Percentiles rank a stretch among this genome's conserved stretches.
Evolutionary conservation across 108 stramenopile species (phyloP).

Genomic region (Conticribra weissflogii): DNA sequence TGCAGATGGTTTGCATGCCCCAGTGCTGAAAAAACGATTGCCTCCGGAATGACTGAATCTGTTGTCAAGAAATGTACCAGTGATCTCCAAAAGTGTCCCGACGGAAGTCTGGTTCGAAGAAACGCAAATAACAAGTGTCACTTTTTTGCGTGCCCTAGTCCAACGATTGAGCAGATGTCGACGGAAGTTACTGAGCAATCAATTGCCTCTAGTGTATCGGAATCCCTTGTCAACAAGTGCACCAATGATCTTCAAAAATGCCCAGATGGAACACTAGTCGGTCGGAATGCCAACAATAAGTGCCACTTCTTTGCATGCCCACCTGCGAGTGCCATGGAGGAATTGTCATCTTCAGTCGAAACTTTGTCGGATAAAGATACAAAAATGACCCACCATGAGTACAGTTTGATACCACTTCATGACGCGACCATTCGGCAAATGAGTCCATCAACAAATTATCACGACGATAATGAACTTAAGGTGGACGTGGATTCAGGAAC

Average conservation of each 20-base stretch:
- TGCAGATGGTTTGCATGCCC: not conserved
- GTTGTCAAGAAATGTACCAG: no score
- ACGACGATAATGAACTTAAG: constrained; percentile 2
- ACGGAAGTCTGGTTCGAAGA: constrained; percentile 37
- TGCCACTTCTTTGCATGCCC: constrained; percentile 36
- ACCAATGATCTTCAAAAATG: constrained; percentile 22
- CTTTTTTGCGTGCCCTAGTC: constrained; percentile 19
- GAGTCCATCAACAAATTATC: not conserved
- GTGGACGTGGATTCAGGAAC: constrained; percentile 4
- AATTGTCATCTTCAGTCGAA: not conserved
- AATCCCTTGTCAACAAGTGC: not conserved
- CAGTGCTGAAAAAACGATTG: not conserved
- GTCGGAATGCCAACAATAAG: constrained; percentile 28
- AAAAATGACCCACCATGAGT: not conserved
- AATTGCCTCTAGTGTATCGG: no score
- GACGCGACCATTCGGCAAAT: not conserved
- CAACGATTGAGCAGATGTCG: not conserved
- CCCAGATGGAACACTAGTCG: constrained; percentile 33
- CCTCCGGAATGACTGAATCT: no score
- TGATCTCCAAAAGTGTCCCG: constrained; percentile 16
- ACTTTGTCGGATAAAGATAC: not conserved
- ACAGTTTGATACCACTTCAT: constrained; percentile 6
- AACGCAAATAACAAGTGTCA: constrained; percentile 38
- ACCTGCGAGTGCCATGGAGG: not conserved
- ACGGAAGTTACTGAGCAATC: no score